Conservation (phyloP, 2,329 filamentous ascomycete species). For the Trichophyton verrucosum region DNA sequence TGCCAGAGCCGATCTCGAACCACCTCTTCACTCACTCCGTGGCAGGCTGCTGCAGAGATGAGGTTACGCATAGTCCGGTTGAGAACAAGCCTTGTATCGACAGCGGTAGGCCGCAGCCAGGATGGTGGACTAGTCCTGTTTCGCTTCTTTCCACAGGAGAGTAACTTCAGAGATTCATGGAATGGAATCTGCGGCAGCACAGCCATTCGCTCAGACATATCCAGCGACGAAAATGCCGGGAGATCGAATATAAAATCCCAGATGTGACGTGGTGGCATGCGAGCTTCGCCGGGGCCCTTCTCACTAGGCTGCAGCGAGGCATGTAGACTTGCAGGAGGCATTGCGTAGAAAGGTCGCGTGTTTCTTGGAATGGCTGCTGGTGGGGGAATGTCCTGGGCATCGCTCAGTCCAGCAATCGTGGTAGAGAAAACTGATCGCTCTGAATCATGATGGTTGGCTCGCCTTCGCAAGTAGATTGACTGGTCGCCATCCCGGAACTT, state of each 20-base stretch:
- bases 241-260: slow-evolving; percentile 67
- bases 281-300: slow-evolving; percentile 15
- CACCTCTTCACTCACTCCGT: slow-evolving; percentile 29
- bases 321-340: slow-evolving; percentile 18
- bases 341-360: slow-evolving; percentile 13
- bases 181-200: slow-evolving; percentile 42
- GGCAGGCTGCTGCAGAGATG: slow-evolving; percentile 22
- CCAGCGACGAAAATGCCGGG: slow-evolving; percentile 39
- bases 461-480: slow-evolving; percentile 59
- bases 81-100: slow-evolving; percentile 62
- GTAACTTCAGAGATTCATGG: slow-evolving; percentile 18
- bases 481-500: slow-evolving; percentile 56
- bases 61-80: slow-evolving; percentile 34
- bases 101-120: slow-evolving; percentile 46
- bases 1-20: slow-evolving; percentile 49
- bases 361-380: slow-evolving; percentile 12
- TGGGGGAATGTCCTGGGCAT: slow-evolving; percentile 37
- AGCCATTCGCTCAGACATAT: slow-evolving; percentile 55
- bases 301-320: not conserved
- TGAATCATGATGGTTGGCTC: slow-evolving; percentile 48
- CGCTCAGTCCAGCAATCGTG: slow-evolving; percentile 61
- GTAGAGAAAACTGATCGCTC: slow-evolving; percentile 56
- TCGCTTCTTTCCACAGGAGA: slow-evolving; percentile 24
- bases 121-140: slow-evolving; percentile 36
- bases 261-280: slow-evolving; percentile 31